Evolutionary conservation across 345 rosid genomes (phyloP), one percentile per base, ranked within the genome.

Genomic region (Hypericum perforatum): DNA sequence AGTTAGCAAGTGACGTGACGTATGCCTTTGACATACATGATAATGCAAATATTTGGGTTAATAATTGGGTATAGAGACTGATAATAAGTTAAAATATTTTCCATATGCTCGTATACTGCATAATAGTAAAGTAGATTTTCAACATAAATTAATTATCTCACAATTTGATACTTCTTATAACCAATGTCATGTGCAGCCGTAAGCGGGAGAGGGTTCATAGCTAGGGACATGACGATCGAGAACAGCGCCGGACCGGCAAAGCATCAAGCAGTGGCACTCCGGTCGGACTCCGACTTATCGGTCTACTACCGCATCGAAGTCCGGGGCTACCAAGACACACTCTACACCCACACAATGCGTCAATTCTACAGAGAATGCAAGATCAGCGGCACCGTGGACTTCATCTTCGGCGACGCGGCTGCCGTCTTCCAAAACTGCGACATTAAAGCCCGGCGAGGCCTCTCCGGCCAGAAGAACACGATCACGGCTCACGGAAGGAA

Each of bases 211-310:
- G 73, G 76, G 37, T 72, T 72, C 63, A 60, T 72, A 14, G 76
- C 67, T 1, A 47, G 64, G 10, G 73, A 68, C 53, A 47, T 68
- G 2, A 68, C 73, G 8, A 12, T 72, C 49, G 73, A 69, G 54
- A 72, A 72, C 64, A 72, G 67, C 0, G 67, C 76, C 4, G 76
- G 76, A 3, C 70, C 76, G 8, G 57, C 36, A 32, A 72, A 72
- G 55, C 76, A 72, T 52, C 76, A 72, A 54, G 76, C 76, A 7
- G 74, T 73, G 6, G 77, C 77, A 7, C 59, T 73, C 15, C 67
- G 77, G 7, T 68, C 68, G 5, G 77, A 67, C 48, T 73, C 77
- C 0, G 77, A 73, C 15, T 67, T 68, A 36, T 73, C 73, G 1
- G 77, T 68, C 9, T 61, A 53, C 46, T 73, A 53, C 52, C 59